Evolutionary conservation across 2,329 filamentous ascomycete species (phyloP), one percentile per base, ranked within the genome.

Genomic region (Grosmannia huntii): DNA sequence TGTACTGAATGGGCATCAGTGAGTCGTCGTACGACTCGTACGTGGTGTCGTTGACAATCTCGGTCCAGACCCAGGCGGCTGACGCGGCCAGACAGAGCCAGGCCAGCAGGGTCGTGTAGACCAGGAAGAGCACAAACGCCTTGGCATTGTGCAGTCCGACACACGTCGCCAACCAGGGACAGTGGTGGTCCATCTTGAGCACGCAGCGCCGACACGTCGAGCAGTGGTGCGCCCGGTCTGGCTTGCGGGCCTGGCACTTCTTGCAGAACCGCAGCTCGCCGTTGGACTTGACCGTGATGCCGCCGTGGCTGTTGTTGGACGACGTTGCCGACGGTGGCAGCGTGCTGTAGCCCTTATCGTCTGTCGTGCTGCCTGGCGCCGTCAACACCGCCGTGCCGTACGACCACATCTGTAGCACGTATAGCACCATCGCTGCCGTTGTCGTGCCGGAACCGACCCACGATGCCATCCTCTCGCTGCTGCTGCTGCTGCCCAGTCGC

Each of bases 101-200:
- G 73, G 88, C 91, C 73, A 96, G 96, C 2, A 96, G 62, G 4
- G 86, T 89, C 0, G 89, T 90, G 70, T 99, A 97, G 58, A 91
- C 81, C 28, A 99, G 77, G 70, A 97, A 99, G 3, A 97, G 79
- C 57, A 99, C 71, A 69, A 99, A 99, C 0, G 91, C 81, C 73
- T 99, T 99, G 78, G 96, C 95, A 73, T 99, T 99, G 68, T 83
- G 84, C 63, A 99, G 76, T 23, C 94, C 94, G 60, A 99, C 88
- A 71, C 94, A 99, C 4, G 90, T 96, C 31, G 94, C 92, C 55
- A 99, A 80, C 94, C 94, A 99, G 19, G 94, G 94, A 70, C 94
- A 99, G 74, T 99, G 94, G 71, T 99, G 94, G 69, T 99, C 94
- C 94, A 99, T 99, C 77, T 99, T 99, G 70, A 99, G 78, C 28